Evolutionary conservation across 2,329 filamentous ascomycete species (phyloP), one percentile per base, ranked within the genome.

Genomic region (Hansfordia pulvinata): DNA sequence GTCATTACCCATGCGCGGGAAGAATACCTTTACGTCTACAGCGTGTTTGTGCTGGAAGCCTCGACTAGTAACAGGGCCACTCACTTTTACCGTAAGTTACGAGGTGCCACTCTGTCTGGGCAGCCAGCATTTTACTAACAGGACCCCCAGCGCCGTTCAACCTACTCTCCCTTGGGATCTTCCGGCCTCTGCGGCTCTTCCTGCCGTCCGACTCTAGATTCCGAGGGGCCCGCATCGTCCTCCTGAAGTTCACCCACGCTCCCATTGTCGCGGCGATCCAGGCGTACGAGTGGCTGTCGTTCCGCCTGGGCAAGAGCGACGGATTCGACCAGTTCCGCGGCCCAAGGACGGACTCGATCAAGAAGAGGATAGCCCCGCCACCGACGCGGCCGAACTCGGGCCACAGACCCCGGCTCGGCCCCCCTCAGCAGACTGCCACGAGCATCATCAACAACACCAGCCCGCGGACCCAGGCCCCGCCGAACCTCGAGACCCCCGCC

Each of bases 1-100:
- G 64, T 76, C 39, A 75, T 74, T 39, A 61, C 60, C 26, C 69
- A 74, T 37, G 70, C 72, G 20, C 62, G 62, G 31, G 80, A 85
- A 43, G 81, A 88, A 49, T 86, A 86, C 42, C 62, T 86, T 18
- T 85, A 81, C 44, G 73, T 84, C 41, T 86, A 75, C 50, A 69
- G 63, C 37, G 63, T 71, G 26, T 73, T 74, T 46, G 73, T 74
- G 37, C 60, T 74, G 29, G 65, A 75, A 49, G 72, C 73, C 10
- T 76, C 72, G 25, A 78, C 75, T 21, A 74, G 69, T 40, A 77
- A 77, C 38, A 61, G 74, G 24, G 62, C 79, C 18, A 78, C 73
- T 4, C 72, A 78, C 49, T 79, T 78, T 44, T 76, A 76, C 40
- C 74, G 46, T 50, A 35, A 33, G 46, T 39, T 8, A 13, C n/a